phyloP scores from a whole-genome alignment of 805 yeast species.

The Kuraishia cidri region DNA sequence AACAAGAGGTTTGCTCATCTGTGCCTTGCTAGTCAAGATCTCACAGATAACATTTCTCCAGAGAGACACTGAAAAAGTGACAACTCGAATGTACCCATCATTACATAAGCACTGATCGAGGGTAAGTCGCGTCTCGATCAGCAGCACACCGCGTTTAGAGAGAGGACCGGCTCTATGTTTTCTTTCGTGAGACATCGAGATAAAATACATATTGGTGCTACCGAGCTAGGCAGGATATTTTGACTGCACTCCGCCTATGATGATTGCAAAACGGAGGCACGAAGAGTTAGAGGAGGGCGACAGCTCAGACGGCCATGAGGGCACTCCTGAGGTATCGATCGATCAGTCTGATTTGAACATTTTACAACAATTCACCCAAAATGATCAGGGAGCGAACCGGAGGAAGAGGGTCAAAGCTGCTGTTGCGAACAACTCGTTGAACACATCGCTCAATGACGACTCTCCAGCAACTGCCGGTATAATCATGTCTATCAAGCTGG shows the following conservation, averaged over 20 bases:
- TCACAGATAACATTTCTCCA: no score
- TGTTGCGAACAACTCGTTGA: not conserved
- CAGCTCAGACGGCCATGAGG: not conserved
- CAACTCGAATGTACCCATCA: no score
- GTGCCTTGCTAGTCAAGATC: not conserved
- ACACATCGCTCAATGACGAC: slow-evolving; percentile 9
- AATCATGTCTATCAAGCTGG: slow-evolving; percentile 50
- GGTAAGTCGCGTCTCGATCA: no score
- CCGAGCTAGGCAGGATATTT: no score
- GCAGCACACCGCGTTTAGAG: no score
- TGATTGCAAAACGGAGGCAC: no score
- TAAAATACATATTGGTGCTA: no score
- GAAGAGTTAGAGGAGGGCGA: not conserved
- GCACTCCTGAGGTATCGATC: not conserved
- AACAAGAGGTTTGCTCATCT: slow-evolving; percentile 1
- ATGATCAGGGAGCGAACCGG: slow-evolving; percentile 11
- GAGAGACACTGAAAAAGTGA: no score
- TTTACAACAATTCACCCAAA: slow-evolving; percentile 16
- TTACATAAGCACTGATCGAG: no score
- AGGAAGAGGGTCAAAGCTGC: slow-evolving; percentile 3
- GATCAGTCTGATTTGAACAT: slow-evolving; percentile 2
- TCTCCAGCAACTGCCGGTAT: slow-evolving; percentile 51
- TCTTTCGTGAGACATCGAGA: no score
- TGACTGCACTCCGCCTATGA: no score
- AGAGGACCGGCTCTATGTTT: no score